Evolutionary conservation across 371 early-diverging fungal genomes (phyloP), one percentile per base, ranked within the genome.

Genomic region (Mortierella polycephala): DNA sequence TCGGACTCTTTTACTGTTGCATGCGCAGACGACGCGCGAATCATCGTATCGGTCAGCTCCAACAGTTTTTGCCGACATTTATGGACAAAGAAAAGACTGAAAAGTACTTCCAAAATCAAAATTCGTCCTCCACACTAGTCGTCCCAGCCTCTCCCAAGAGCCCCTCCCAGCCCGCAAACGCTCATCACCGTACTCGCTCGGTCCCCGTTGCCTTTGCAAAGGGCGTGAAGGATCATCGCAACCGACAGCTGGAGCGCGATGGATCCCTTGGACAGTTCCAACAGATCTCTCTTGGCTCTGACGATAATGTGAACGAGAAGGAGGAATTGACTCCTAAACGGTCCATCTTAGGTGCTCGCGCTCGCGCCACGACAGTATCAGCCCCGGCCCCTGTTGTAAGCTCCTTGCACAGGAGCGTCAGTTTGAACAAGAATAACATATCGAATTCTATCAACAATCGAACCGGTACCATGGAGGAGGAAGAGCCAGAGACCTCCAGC

Each of bases 31-130:
- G 77, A 51, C 68, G 72, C 23, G 77, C 77, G 23, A 71, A 72
- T 1, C 60, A 72, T 23, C 51, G 69, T n/a, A 77, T 77, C 51
- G 72, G 72, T 1, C 77, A 77, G 51, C 54, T 77, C n/a, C 71
- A 71, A 18, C 44, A 52, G n/a, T 77, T 77, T 65, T 62, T 77
- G 18, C 77, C 77, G 0, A 77, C 77, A 5, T 77, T 77, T 23
- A 71, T 77, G 72, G 77, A 77, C 54, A 59, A 77, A 58, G 72
- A 77, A 56, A 67, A 72, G 59, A 71, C 77, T 12, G 77, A 71
- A 49, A 71, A 63, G 42, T 77, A 77, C 44, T 77, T 77, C 62
- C 56, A 77, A 50, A 39, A 57, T 5, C 72, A 67, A 5, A 45
- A 55, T 30, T 65, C 72, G 5, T 64, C 72, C n/a, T 53, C 72